Base-by-base conservation (phyloP, 2,329 filamentous ascomycete species). In the Furcasterigmium furcatum region DNA sequence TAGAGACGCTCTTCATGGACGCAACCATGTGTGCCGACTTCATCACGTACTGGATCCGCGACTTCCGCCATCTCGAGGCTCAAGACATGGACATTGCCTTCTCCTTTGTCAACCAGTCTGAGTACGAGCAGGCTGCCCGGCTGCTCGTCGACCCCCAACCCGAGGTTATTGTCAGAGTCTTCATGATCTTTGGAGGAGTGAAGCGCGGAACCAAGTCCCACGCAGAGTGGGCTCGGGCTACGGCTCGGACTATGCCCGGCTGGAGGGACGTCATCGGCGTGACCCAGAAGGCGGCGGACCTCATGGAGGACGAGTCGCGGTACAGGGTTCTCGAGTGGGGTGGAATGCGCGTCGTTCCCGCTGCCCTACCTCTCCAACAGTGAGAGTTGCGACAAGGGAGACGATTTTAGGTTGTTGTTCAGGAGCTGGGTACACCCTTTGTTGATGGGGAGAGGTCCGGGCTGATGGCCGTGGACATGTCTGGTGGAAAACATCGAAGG, bases 11-110 rank as follows among this genome's bases (percentile, higher is more conserved):
- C 3, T 34, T 24, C 10, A 40, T 54, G n/a, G 48, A 43, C 6
- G 22, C 46, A 3, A 43, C 44, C 4, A 53, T 53, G 52, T 41
- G 45, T 5, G 46, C 49, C 27, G 48, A 50, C 10, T 53, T 54
- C 40, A 43, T 50, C 19, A 36, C 51, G 2, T 42, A 45, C 38
- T 54, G 51, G 52, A 29, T 50, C 4, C 51, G 46, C 12, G 32
- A 46, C 13, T 47, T 52, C 13, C 35, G 27, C n/a, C 21, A 30
- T 3, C 42, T 48, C 24, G 44, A 46, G n/a, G 22, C 41, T 10
- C 16, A 34, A 4, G 35, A 41, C 4, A 35, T 40, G 3, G 29
- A 43, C 6, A 44, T 53, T 20, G 38, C 25, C 8, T 45, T 53
- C 20, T 38, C 41, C 3, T 50, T 50, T 13, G 27, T 43, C 9